Base-by-base conservation (phyloP, 1,284 basidiomycete genomes). In the Irpex sp. region DNA sequence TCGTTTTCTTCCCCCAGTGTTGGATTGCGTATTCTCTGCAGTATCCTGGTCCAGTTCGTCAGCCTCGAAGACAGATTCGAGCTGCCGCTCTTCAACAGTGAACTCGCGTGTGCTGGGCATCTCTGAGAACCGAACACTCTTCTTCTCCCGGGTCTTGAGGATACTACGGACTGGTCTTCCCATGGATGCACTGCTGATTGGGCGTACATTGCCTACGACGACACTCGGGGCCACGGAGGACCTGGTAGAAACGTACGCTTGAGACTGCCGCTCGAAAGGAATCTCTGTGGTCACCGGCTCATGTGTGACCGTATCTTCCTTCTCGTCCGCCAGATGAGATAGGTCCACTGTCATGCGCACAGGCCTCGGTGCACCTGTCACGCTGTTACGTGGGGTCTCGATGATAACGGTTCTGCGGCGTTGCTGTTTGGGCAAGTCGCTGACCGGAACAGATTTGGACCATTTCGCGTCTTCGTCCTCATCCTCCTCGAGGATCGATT, bases 101-200 rank as follows among this genome's bases (percentile, higher is more conserved):
- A 69, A 68, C 47, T 69, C 71, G 57, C 67, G 67, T 39, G 67
- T 63, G 49, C 66, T 66, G 16, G 72, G 71, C 37, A 72, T 64
- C 14, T 69, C 63, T 2, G 73, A 74, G 62, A 75, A 75, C 33
- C 73, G 69, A 33, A 75, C 74, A 57, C 69, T 72, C 69, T 75
- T 75, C 67, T 68, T 71, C 62, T 66, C 70, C 60, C 72, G 72
- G 58, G 73, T 75, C 63, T 75, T 75, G 49, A 75, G 69, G 57
- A 75, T 75, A 16, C 73, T 71, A n/a, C 67, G 69, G 5, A 68
- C 64, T 4, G 71, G 73, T 54, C 57, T 19, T 10, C 64, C 66
- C 60, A 68, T 60, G 28, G 67, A 69, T 1, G 64, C 66, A 49
- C 66, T 70, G 63, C 68, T 69, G 21, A 60, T 19, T 3, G 70